Base-by-base conservation (phyloP, 495 filamentous ascomycete genomes). In the Penicillium maclennaniae region DNA sequence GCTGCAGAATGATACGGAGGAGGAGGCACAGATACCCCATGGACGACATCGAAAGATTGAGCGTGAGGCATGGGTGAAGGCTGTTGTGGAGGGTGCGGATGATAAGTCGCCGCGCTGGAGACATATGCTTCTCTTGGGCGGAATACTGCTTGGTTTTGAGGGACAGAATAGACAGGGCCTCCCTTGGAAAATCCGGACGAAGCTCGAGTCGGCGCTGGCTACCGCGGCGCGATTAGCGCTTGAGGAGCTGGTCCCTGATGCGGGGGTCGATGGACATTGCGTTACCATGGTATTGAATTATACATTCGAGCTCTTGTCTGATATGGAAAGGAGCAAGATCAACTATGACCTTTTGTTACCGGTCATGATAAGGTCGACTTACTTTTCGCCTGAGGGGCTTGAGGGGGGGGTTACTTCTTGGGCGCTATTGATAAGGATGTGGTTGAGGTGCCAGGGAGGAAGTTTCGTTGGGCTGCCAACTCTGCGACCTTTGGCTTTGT, bases 21-120 rank as follows among this genome's bases (percentile, higher is more conserved):
- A 66, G 47, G 69, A 67, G 14, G 67, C 72, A 3, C 65, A 68
- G 15, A 66, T 73, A 38, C 66, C 70, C 4, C 65, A 71, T 60
- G 19, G 74, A 55, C 49, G 68, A 59, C 49, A 80, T 71, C 20
- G 79, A 74, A 65, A 77, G 69, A 43, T 74, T 80, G 57, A 70
- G 56, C 55, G 79, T 36, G 88, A 95, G 54, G 87, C 84, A 34
- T 98, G 93, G 93, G 78, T 88, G 6, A 83, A 83, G 54, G 91
- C 91, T 0, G 80, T 96, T 1, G 81, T 91, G 19, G 86, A 84
- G 61, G 92, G 93, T 10, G 85, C 89, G 4, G 89, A 97, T 63
- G 87, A 92, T 12, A 79, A 82, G 56, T 91, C 90, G 2, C 87
- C 83, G 43, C 75, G 90, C 68, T 97, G 92, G 93, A 85, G 89